Evolutionary conservation across 768 basidiomycete species (phyloP), one percentile per base, ranked within the genome.

Genomic region (Russula lepida): DNA sequence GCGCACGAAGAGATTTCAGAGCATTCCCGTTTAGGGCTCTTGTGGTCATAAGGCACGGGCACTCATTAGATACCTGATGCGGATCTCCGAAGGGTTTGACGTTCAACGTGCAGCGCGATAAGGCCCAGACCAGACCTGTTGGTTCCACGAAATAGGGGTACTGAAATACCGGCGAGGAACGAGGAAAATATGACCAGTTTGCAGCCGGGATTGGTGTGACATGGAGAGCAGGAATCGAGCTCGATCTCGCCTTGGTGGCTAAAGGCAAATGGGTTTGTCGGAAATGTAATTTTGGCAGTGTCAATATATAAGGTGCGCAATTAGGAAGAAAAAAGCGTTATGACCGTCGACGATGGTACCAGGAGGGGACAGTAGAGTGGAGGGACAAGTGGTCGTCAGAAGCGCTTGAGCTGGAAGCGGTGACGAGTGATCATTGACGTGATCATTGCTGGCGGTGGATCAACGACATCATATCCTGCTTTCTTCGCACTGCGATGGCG

Each of bases 351-450:
- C 33, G 7, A 53, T 53, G 32, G 23, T 35, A 23, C 50, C 35
- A 35, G n/a, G 12, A n/a, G 11, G 12, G n/a, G 32, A 32, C 5
- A 0, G 19, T 44, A 8, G 32, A 19, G 23, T 48, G 47, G 27
- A 28, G 6, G 17, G 23, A 21, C 15, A 8, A 35, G 30, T 35
- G 8, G 33, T n/a, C 35, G n/a, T 21, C 33, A 32, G 17, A 47
- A 57, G 56, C 56, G 56, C 56, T 56, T 32, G 46, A 47, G 33
- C 32, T 33, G 1, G 21, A 46, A n/a, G 47, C 56, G n/a, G 57
- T 50, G 50, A 19, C 58, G 51, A 46, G 43, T 59, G 58, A 53
- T 59, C 32, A 59, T 35, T 59, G 25, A 59, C 58, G 58, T 47
- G 58, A 59, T 59, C 51, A 33, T 30, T 46, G 48, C 30, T 58